Evolutionary conservation across 1,284 basidiomycete species (phyloP).

Genomic region (Vanrija sp.): DNA sequence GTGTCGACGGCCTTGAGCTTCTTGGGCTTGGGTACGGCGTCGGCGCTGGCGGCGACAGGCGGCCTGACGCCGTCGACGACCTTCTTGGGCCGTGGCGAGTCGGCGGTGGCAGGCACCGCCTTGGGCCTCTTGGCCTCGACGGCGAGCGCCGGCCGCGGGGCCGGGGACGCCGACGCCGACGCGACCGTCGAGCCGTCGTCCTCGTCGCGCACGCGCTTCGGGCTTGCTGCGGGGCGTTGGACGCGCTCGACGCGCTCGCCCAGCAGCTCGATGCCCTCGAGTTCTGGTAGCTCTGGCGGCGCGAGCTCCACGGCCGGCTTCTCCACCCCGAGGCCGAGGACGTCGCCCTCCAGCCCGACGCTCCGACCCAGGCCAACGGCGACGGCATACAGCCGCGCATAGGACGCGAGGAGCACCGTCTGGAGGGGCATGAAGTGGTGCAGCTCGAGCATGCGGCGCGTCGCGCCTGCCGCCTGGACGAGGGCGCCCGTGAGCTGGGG

Average conservation of each 20-base stretch:
- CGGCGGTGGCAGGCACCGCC: not conserved
- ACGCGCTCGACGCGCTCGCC: conserved; percentile 14
- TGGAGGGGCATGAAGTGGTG: conserved; percentile 41
- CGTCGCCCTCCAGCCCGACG: not conserved
- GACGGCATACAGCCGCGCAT: conserved; percentile 31
- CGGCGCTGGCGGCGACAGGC: not conserved
- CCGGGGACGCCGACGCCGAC: not conserved
- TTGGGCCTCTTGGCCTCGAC: not conserved
- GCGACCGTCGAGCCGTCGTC: not conserved
- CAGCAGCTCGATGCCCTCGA: not conserved
- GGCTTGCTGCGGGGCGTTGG: not conserved
- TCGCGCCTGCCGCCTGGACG: conserved; percentile 6
- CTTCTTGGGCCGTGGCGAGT: not conserved
- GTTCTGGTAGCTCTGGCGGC: too few relatives aligned
- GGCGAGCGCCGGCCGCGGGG: not conserved
- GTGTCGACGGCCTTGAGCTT: not conserved
- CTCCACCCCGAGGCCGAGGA: not conserved
- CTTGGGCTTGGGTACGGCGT: not conserved
- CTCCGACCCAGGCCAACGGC: not conserved
- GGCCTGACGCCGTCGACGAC: not conserved
- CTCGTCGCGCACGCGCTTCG: not conserved
- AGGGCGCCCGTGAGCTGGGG: conserved; percentile 15
- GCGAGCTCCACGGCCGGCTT: too few relatives aligned
- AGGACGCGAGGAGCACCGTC: conserved; percentile 26
- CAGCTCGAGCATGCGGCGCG: conserved; percentile 17